Evolutionary conservation across 345 rosid species (phyloP), one percentile per base, ranked within the genome.

Genomic region (Atalantia buxifolia): DNA sequence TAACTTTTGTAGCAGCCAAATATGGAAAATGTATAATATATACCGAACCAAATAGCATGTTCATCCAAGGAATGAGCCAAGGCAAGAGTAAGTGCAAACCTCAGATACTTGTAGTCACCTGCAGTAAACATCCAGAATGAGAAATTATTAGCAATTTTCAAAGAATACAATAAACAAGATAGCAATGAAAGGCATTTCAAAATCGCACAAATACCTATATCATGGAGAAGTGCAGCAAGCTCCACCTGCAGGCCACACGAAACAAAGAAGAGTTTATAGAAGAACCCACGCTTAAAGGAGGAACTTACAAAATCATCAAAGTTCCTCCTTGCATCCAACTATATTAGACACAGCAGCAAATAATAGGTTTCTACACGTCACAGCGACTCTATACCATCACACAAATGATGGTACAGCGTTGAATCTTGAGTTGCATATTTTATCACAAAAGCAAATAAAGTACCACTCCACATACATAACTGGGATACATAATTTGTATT

Each of bases 151-250:
- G 27, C 61, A 79, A 12, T 56, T 53, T 59, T 59, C 21, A 13
- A 53, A 53, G 22, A 19, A 7, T 3, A 57, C 6, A 18, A 10
- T 35, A 35, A n/a, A 33, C 24, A 28, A 30, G 31, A 74, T 25
- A 42, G 10, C 9, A 45, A 42, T 42, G 40, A 27, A 64, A 42
- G 40, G 27, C 61, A 55, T 72, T 45, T 14, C 65, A 33, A 22
- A 56, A 71, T 16, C 2, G 5, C 1, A 18, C 2, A 24, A 48
- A 13, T 5, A 91, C 93, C 97, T 63, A 94, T 84, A 67, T 94
- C 98, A 78, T 94, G 97, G 71, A 94, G 94, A 84, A 94, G 93
- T 27, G 98, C 96, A 76, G 97, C 92, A 66, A 92, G 91, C 87
- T 94, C 96, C 19, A 90, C 92, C 97, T 90, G 88, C 45, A 76